Base-by-base conservation (phyloP, 164 flowering plant genomes). In the Chloranthus sessilifolius region DNA sequence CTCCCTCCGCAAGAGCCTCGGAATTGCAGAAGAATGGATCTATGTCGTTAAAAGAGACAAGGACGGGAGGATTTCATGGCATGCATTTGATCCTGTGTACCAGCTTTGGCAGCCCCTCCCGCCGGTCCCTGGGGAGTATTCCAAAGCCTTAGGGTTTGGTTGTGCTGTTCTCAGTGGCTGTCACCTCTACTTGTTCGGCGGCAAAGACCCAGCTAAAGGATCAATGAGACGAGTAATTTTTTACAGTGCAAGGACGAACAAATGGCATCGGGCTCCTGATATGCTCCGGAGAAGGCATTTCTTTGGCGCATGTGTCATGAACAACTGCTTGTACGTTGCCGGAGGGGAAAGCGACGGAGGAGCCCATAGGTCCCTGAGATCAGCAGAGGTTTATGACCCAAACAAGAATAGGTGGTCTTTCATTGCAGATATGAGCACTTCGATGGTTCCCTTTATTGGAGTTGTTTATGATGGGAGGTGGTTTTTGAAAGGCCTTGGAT, bases 261-360 rank as follows among this genome's bases (percentile, higher is more conserved):
- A 77, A 55, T 88, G 96, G 96, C 94, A 79, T 61, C 87, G 94
- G n/a, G 96, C 90, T 8, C 96, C 94, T 2, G 96, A 80, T 58
- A 82, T 88, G 96, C 77, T 80, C 16, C 78, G 88, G 7, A 54
- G 92, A 28, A 62, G 90, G 20, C 83, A 80, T 65, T 80, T 82
- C 56, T 84, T 79, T 53, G 90, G 92, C 11, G 75, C 90, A 1
- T 82, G 96, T 62, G 89, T 88, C 37, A 88, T 88, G 44, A 85
- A 88, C 73, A 88, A 88, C 52, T 79, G 94, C 61, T 65, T 88
- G 60, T 87, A 80, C 59, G 92, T 87, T 21, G 92, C 96, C 7
- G 96, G 96, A 19, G 96, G 96, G 12, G 90, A 87, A 59, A 78
- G 73, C 42, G 90, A 82, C 36, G 88, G 92, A n/a, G 88, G 92